A percentile compares a stretch with the other conserved stretches of the same genome.
These are phyloP conservation scores for Fusarium xylarioides DNA, from an alignment of 2,329 filamentous ascomycete genomes.

Conservation along the genomic window DNA sequence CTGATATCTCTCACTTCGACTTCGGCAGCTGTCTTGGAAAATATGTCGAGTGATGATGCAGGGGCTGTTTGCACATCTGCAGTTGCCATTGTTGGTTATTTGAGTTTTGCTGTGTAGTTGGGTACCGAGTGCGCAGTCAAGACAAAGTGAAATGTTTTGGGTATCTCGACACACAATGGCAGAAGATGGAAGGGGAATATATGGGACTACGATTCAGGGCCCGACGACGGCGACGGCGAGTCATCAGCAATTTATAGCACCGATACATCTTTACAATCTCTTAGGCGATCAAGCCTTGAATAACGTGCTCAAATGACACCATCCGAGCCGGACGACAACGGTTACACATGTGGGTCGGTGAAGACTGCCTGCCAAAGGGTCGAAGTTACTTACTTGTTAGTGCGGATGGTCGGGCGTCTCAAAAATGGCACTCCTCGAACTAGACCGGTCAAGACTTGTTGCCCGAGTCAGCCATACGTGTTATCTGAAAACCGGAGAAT, in stretches of 20 bases:
- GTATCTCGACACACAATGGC: not conserved
- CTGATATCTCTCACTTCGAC: constrained; percentile 41
- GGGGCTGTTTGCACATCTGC: constrained; percentile 39
- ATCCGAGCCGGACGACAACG: constrained; percentile 36
- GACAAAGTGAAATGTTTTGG: not conserved
- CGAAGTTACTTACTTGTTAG: constrained; percentile 26
- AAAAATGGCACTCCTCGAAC: constrained; percentile 27
- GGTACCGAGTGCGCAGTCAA: not conserved
- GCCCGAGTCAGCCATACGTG: constrained; percentile 22
- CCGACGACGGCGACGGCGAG: constrained; percentile 10
- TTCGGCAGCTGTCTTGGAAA: constrained; percentile 38
- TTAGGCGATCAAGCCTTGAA: constrained; percentile 41
- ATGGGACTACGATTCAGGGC: constrained; percentile 4
- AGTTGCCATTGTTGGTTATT: constrained; percentile 42
- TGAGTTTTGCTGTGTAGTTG: not conserved
- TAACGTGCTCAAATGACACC: constrained; percentile 46
- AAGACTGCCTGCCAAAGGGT: constrained; percentile 26
- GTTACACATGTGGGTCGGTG: constrained; percentile 39
- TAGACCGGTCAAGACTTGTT: constrained; percentile 22
- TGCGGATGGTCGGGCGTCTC: constrained; percentile 29
- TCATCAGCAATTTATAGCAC: constrained; percentile 35
- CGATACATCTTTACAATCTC: constrained; percentile 3
- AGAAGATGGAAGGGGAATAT: not conserved
- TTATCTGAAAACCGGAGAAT: constrained; percentile 4
- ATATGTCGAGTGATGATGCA: constrained; percentile 36